phyloP scores from a whole-genome alignment of 768 basidiomycete species.

The Tricholoma sp. region DNA sequence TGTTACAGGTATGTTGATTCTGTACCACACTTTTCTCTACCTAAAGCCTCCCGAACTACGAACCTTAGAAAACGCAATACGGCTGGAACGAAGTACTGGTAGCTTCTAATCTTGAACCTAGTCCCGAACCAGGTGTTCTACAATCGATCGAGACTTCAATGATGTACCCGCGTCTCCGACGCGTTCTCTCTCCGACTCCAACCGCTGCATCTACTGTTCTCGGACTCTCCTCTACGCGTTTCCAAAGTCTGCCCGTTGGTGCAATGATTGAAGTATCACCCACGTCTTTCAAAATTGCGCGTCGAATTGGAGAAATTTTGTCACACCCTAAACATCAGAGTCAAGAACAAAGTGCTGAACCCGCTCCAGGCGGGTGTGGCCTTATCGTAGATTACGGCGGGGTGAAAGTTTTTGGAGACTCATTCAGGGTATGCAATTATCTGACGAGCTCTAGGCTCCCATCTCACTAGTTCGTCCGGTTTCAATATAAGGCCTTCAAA shows the following conservation, averaged over 20 bases:
- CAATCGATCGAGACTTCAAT: conserved; percentile 13
- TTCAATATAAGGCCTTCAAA: conserved; percentile 70
- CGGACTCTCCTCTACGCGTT: conserved; percentile 63
- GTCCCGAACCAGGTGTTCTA: background rate
- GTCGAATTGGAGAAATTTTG: conserved; percentile 62
- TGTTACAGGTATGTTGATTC: conserved; percentile 61
- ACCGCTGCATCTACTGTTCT: conserved; percentile 49
- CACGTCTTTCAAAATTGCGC: conserved; percentile 61
- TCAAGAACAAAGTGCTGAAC: background rate
- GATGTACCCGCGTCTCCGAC: conserved; percentile 42
- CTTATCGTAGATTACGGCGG: conserved; percentile 90
- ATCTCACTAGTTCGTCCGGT: background rate
- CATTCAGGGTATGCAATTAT: conserved; percentile 65
- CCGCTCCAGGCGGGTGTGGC: conserved; percentile 46
- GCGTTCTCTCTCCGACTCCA: conserved; percentile 60
- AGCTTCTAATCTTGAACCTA: conserved; percentile 30
- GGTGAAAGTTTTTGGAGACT: conserved; percentile 59
- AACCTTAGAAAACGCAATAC: conserved; percentile 58
- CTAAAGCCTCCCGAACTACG: background rate
- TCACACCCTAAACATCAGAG: background rate
- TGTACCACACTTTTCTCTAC: background rate
- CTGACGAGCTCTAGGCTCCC: background rate
- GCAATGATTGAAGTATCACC: conserved; percentile 79
- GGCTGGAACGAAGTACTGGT: conserved; percentile 90
- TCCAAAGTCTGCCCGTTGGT: conserved; percentile 61